A percentile compares a stretch with the other conserved stretches of the same genome.
Conservation (phyloP, 352 stramenopile species). For the Plasmopara muralis region DNA sequence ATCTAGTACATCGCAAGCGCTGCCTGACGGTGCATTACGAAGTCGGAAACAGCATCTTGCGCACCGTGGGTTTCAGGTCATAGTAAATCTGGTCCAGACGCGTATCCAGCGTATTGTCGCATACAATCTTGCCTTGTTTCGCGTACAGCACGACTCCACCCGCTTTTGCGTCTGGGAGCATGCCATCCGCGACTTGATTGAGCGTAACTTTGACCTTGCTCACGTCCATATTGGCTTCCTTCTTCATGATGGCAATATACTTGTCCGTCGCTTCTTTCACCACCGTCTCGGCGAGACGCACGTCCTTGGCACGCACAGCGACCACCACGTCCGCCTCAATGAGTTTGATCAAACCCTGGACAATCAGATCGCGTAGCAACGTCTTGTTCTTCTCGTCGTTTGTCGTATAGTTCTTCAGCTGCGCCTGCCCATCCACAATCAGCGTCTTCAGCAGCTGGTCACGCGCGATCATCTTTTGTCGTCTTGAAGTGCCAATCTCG, state of each 20-base stretch:
- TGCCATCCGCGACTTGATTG: slow-evolving; percentile 80
- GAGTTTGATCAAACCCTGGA: slow-evolving; percentile 98
- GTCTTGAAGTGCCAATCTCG: slow-evolving; percentile 91
- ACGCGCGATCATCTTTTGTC: slow-evolving; percentile 96
- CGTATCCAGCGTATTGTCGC: slow-evolving; percentile 96
- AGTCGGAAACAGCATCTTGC: slow-evolving; percentile 72
- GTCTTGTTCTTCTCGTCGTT: slow-evolving; percentile 88
- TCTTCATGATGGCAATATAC: slow-evolving; percentile 81
- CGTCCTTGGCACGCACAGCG: slow-evolving; percentile 88
- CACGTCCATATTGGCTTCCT: slow-evolving; percentile 89
- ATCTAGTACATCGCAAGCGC: too few species aligned
- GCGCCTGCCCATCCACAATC: slow-evolving; percentile 54
- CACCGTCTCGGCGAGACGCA: slow-evolving; percentile 81
- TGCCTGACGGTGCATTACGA: slow-evolving; percentile 21
- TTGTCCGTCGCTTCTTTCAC: slow-evolving; percentile 81
- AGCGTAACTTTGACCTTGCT: slow-evolving; percentile 87
- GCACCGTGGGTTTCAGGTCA: slow-evolving; percentile 70
- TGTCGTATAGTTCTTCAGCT: slow-evolving; percentile 44
- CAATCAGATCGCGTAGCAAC: slow-evolving; percentile 94
- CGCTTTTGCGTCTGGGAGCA: slow-evolving; percentile 72
- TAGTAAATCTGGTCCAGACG: slow-evolving; percentile 79
- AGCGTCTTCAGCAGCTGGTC: slow-evolving; percentile 87
- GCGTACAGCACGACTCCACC: slow-evolving; percentile 84
- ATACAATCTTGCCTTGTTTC: slow-evolving; percentile 94
- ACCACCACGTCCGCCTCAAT: slow-evolving; percentile 93